Evolutionary conservation across 495 filamentous ascomycete species (phyloP), one percentile per base, ranked within the genome.

Genomic region (Schizothecium vesticola): DNA sequence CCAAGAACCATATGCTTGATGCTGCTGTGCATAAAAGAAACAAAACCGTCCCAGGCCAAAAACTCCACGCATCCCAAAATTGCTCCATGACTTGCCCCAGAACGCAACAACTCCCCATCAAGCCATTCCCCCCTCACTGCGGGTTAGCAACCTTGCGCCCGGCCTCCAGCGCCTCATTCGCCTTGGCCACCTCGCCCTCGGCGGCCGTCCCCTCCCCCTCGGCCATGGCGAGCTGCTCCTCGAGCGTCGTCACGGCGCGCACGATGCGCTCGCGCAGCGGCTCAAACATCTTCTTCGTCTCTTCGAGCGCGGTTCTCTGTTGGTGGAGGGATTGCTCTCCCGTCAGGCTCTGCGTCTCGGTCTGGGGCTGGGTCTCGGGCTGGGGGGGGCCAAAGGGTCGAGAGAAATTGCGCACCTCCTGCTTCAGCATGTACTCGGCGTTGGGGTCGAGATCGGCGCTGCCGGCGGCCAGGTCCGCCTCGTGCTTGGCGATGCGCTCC

Each of bases 241-340:
- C 86, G 59, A 97, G 82, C 64, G 86, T 88, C 55, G 84, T 81
- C 43, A 94, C 82, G 1, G 92, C 88, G 36, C 89, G 83, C 12
- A 71, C 72, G 70, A 96, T 89, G 75, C 90, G 88, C 74, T 85
- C 74, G 70, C 84, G 82, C 71, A 97, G 74, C 0, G 85, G 84
- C 13, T 85, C 89, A 67, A 96, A 88, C 13, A 97, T 87, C 28
- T 87, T 89, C 75, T 89, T 88, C 29, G 94, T 98, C 79, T 97
- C 91, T 69, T 93, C 86, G 19, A 92, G 79, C 21, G 90, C 92
- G 79, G 82, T 85, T 74, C 85, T 85, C 94, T 97, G 61, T 36
- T 22, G 28, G 55, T 6, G 9, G 65, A 69, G 64, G 3, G 56
- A 62, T 69, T 69, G 74, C 75, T 81, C 72, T 72, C 70, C n/a